Evolutionary conservation across 306 rosid species (phyloP).

Genomic region (Cucumis sativus): Cucumber_9930_V3 NC_026660.2:28513501-28514000

Average conservation of each 20-base stretch:
- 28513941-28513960: constrained; percentile 80
- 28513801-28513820: constrained; percentile 66
- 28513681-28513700: background rate
- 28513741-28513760: background rate
- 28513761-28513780: constrained; percentile 32
- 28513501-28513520: background rate
- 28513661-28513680: background rate
- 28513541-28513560: background rate
- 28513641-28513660: background rate
- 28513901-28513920: constrained; percentile 74
- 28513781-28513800: constrained; percentile 71
- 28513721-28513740: background rate
- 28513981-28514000: background rate
- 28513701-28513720: no score
- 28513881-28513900: constrained; percentile 73
- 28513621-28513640: background rate
- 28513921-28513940: constrained; percentile 72
- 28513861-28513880: constrained; percentile 45
- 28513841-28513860: constrained; percentile 86
- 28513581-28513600: background rate
- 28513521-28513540: background rate
- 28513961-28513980: constrained; percentile 55
- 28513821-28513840: constrained; percentile 63
- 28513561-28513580: background rate
- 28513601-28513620: background rate